Conservation (phyloP, 768 basidiomycete species). For the Suillus paluster region DNA sequence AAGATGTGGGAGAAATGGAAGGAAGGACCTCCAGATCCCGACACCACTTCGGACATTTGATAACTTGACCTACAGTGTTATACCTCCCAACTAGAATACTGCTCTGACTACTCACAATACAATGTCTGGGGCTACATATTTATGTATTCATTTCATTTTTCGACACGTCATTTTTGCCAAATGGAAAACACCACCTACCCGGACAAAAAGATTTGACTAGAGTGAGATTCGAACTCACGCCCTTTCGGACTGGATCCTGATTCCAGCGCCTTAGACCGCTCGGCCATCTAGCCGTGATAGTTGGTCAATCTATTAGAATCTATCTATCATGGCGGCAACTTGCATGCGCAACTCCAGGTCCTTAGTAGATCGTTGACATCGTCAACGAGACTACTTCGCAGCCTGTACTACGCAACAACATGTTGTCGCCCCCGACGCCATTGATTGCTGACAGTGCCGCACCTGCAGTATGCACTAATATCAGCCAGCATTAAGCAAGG, state of each 20-base stretch:
- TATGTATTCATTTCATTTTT: background rate
- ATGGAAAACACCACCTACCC: background rate
- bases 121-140: background rate
- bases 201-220: slow-evolving; percentile 5
- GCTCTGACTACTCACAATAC: background rate
- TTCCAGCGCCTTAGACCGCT: slow-evolving; percentile 66
- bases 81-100: slow-evolving; percentile 9
- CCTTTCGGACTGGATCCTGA: slow-evolving; percentile 46
- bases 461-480: too few relatives aligned
- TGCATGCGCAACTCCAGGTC: too few relatives aligned
- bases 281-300: slow-evolving; percentile 48
- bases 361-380: too few relatives aligned
- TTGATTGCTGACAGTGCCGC: too few relatives aligned
- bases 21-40: slow-evolving; percentile 25
- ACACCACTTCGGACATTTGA: slow-evolving; percentile 10
- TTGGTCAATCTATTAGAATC: too few relatives aligned
- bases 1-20: slow-evolving; percentile 45
- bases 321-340: too few relatives aligned
- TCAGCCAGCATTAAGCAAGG: too few relatives aligned
- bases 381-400: too few relatives aligned
- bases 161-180: background rate
- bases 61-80: slow-evolving; percentile 3
- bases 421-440: too few relatives aligned
- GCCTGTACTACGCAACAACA: too few relatives aligned
- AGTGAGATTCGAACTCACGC: slow-evolving; percentile 16